Percentiles rank a stretch among this genome's conserved stretches.
Evolutionary conservation across 805 yeast species (phyloP).

Genomic region (Groenewaldozyma tartarivorans): DNA sequence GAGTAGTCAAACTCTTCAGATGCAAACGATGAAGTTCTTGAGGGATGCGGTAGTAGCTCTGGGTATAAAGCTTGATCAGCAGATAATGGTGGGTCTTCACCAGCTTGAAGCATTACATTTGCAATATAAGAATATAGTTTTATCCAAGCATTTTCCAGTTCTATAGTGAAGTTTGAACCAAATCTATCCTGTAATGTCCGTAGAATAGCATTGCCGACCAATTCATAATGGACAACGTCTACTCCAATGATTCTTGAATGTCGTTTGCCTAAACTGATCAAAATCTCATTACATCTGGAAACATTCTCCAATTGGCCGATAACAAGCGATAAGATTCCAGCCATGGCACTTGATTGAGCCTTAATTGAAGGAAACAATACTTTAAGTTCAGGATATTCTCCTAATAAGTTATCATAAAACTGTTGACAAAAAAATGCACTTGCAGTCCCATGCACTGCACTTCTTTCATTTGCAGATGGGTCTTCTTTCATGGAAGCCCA

Average conservation of each 20-base stretch:
- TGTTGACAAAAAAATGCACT: constrained; percentile 66
- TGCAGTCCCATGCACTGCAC: constrained; percentile 27
- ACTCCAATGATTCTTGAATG: constrained; percentile 70
- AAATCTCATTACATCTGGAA: constrained; percentile 45
- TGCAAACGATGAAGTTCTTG: constrained; percentile 2
- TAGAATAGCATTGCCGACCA: constrained; percentile 22
- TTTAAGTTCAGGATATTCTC: constrained; percentile 53
- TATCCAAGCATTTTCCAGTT: constrained; percentile 25
- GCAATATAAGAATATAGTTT: constrained; percentile 23
- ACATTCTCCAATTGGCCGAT: constrained; percentile 56
- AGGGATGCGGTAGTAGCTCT: constrained; percentile 2
- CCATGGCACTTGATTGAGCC: constrained; percentile 74
- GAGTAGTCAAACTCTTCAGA: too few species aligned
- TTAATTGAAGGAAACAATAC: constrained; percentile 60
- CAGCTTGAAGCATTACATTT: constrained; percentile 22
- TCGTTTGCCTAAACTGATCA: constrained; percentile 57
- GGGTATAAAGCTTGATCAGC: constrained; percentile 2
- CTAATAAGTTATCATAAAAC: constrained; percentile 58
- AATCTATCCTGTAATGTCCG: constrained; percentile 20
- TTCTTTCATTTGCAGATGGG: constrained; percentile 16
- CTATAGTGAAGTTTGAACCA: constrained; percentile 19
- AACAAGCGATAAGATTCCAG: constrained; percentile 65
- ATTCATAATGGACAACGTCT: constrained; percentile 31
- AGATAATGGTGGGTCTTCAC: constrained; percentile 27
- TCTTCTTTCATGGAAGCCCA: constrained; percentile 19